Percentiles rank a stretch among this genome's conserved stretches.
Conservation (phyloP, 257 asterid species). For the Solanum rostratum region DNA sequence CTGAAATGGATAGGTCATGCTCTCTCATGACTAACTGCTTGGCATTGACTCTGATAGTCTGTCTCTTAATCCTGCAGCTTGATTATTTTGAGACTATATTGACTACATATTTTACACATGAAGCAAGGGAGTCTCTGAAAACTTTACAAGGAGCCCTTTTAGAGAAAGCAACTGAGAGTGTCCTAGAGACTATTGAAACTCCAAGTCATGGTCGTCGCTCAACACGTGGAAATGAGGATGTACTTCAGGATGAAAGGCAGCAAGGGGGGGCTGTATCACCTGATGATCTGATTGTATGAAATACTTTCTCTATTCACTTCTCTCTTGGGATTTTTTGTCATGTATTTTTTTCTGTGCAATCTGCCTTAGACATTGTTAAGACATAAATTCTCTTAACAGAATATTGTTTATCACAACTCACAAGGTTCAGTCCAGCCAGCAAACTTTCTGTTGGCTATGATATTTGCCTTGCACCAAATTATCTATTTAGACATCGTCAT, state of each 20-base stretch:
- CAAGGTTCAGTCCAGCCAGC: not conserved
- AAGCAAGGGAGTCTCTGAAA: constrained; percentile 88
- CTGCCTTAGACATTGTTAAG: not conserved
- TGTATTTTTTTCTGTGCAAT: not conserved
- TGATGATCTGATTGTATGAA: constrained; percentile 89
- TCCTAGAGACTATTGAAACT: constrained; percentile 57
- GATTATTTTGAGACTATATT: constrained; percentile 93
- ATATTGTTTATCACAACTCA: not conserved
- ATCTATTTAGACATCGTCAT: not conserved
- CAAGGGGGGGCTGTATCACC: constrained; percentile 70
- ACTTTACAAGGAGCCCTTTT: constrained; percentile 81
- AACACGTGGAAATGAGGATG: constrained; percentile 90
- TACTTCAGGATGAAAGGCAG: constrained; percentile 68
- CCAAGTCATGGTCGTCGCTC: constrained; percentile 90
- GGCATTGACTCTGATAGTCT: not conserved
- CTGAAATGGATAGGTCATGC: not conserved
- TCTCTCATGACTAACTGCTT: not conserved
- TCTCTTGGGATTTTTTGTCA: not conserved
- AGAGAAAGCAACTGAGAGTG: constrained; percentile 81
- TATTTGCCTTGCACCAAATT: not conserved
- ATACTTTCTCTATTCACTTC: not conserved
- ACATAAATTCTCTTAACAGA: not conserved
- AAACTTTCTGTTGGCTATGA: not conserved
- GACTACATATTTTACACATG: constrained; percentile 88
- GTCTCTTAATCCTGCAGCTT: constrained; percentile 51